Conservation (phyloP, 768 basidiomycete species). For the Auriculariales sp. region DNA sequence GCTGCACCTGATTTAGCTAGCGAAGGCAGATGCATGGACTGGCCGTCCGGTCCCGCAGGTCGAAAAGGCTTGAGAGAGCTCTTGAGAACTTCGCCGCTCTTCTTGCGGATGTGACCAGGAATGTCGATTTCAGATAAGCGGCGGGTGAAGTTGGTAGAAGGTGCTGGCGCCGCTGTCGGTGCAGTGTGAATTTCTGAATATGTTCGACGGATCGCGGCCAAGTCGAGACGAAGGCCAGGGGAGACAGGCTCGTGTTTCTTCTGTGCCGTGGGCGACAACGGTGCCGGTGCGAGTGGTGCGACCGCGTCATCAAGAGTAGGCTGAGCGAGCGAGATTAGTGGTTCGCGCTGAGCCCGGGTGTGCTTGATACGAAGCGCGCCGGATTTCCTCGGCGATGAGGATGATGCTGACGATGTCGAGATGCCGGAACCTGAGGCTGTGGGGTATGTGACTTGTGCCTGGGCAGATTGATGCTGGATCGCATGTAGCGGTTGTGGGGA, state of each 20-base stretch:
- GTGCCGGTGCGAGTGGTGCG: background rate
- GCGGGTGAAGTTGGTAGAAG: background rate
- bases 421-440: background rate
- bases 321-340: background rate
- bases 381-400: too few relatives aligned
- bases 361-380: background rate
- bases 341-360: background rate
- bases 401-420: background rate
- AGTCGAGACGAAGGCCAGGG: background rate
- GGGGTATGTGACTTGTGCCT: background rate
- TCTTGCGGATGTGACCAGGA: slow-evolving; percentile 60
- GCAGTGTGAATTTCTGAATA: background rate
- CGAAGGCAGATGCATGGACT: slow-evolving; percentile 1
- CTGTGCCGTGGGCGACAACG: background rate
- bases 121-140: background rate
- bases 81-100: slow-evolving; percentile 87
- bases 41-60: background rate
- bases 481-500: background rate
- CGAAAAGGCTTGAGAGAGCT: slow-evolving; percentile 69
- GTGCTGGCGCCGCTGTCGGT: too few relatives aligned
- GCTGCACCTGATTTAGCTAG: background rate
- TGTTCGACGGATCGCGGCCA: background rate
- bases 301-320: background rate
- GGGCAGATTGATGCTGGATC: background rate
- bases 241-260: background rate